Base-by-base conservation (phyloP, 768 basidiomycete species). In the Boletus rex-veris region DNA sequence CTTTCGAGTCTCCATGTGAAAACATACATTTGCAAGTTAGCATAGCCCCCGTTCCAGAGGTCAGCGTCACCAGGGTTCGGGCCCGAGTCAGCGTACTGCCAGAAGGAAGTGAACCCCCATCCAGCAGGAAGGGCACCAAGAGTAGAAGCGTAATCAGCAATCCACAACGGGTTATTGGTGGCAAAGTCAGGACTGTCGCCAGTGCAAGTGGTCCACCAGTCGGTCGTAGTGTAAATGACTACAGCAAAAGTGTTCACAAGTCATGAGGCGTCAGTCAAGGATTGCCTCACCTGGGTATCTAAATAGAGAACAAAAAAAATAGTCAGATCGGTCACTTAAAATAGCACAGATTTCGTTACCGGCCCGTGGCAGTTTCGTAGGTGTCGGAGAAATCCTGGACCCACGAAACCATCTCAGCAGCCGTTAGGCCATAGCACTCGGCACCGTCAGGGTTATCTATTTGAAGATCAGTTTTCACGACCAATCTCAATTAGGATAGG, bases 151-250 rank as follows among this genome's bases (percentile, higher is more conserved):
- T 75, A 85, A 26, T 71, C 67, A 2, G 86, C 84, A 41, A 86
- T 74, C 83, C 82, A 86, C 3, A 88, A 71, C 3, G 84, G 82
- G 63, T 79, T 84, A 50, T 71, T 77, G 4, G 61, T 50, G 1
- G 63, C 75, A 57, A 87, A 86, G 5, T 68, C 70, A 14, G 72
- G 69, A 51, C 76, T 81, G 64, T 84, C 81, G 0, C 80, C 83
- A 3, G 86, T 87, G 65, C 86, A 88, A 9, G 74, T 75, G 10
- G 59, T 79, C 86, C 86, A 88, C 85, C 85, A 87, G 64, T 78
- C 72, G 11, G 82, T 84, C 4, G 80, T 83, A 28, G 81, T 81
- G 58, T 86, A 86, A 52, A 85, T 83, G 38, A 80, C 81, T 79
- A 50, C 5, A 39, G 8, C 3, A 18, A 8, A 18, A 16, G 37